These are phyloP conservation scores for Priceomyces castillae DNA, from an alignment of 805 yeast genomes.

Conservation along the genomic window DNA sequence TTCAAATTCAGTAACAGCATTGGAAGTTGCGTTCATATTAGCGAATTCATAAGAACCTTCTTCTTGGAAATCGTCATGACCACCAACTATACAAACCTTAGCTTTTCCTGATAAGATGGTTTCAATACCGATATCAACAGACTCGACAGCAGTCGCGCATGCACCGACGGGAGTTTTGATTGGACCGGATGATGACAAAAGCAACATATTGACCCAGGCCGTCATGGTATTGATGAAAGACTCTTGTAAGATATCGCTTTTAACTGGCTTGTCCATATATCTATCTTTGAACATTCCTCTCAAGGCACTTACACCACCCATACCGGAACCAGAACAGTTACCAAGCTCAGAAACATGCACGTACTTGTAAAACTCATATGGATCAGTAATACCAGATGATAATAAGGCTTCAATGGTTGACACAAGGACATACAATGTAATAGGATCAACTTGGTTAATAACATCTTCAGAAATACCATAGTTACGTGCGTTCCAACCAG, in stretches of 20 bases:
- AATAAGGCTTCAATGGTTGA: constrained; percentile 93
- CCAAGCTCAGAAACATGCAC: constrained; percentile 98
- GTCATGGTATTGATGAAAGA: constrained; percentile 98
- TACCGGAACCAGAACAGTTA: constrained; percentile 99
- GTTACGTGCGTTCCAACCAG: constrained; percentile 95
- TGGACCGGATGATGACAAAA: constrained; percentile 96
- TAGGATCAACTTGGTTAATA: constrained; percentile 91
- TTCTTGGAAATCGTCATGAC: constrained; percentile 99
- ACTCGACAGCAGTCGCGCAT: constrained; percentile 98
- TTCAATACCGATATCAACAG: constrained; percentile 94
- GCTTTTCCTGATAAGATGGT: constrained; percentile 93
- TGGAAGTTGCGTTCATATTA: constrained; percentile 98
- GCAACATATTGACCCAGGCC: constrained; percentile 99
- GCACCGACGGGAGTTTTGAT: constrained; percentile 99
- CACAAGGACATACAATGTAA: constrained; percentile 89
- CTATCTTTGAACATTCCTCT: constrained; percentile 98
- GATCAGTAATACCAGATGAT: constrained; percentile 94
- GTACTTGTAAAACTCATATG: constrained; percentile 97
- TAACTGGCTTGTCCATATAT: constrained; percentile 89
- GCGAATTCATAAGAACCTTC: constrained; percentile 98
- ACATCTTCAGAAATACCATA: constrained; percentile 96
- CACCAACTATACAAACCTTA: constrained; percentile 95
- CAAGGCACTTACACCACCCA: constrained; percentile 98
- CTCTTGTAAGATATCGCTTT: constrained; percentile 95
- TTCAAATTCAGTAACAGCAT: constrained; percentile 79